These are phyloP conservation scores for Bretschneidera sinensis DNA, from an alignment of 345 rosid species.

Conservation along the genomic window DNA sequence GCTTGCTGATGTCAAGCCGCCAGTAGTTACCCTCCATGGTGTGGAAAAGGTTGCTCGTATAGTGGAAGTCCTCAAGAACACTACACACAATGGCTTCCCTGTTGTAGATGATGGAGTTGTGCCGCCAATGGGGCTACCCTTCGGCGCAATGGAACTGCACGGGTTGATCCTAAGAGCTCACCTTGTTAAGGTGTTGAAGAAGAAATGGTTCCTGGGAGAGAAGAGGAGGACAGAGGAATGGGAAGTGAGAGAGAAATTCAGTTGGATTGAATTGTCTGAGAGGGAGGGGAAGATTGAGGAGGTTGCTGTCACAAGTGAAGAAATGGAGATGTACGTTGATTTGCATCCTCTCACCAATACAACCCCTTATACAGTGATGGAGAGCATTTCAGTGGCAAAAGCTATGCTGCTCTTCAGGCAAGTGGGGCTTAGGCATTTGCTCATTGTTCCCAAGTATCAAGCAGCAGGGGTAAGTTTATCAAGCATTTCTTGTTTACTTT, in stretches of 20 bases:
- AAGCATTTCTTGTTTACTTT: slow-evolving; percentile 1
- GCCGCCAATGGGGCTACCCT: slow-evolving; percentile 37
- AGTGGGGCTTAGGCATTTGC: slow-evolving; percentile 77
- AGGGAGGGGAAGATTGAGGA: slow-evolving; percentile 62
- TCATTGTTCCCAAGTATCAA: slow-evolving; percentile 69
- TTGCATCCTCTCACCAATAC: slow-evolving; percentile 88
- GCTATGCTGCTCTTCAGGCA: slow-evolving; percentile 80
- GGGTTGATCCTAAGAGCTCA: slow-evolving; percentile 87
- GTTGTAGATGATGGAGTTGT: slow-evolving; percentile 46
- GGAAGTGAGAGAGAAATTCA: slow-evolving; percentile 74
- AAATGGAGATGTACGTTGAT: slow-evolving; percentile 86
- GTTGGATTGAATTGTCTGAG: slow-evolving; percentile 78
- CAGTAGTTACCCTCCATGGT: slow-evolving; percentile 59
- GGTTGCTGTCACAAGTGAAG: slow-evolving; percentile 55
- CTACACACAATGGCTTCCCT: slow-evolving; percentile 75
- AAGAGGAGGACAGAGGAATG: slow-evolving; percentile 77
- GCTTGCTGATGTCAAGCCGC: slow-evolving; percentile 73
- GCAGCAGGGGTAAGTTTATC: slow-evolving; percentile 57
- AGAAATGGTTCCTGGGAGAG: slow-evolving; percentile 78
- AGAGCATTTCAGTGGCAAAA: slow-evolving; percentile 89
- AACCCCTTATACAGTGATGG: slow-evolving; percentile 81
- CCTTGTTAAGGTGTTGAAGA: slow-evolving; percentile 57
- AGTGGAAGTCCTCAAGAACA: slow-evolving; percentile 71
- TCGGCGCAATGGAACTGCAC: slow-evolving; percentile 45
- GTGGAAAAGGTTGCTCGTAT: slow-evolving; percentile 72